Evolutionary conservation across 306 rosid genomes (phyloP).

Genomic region (Lathyrus aphaca): DNA sequence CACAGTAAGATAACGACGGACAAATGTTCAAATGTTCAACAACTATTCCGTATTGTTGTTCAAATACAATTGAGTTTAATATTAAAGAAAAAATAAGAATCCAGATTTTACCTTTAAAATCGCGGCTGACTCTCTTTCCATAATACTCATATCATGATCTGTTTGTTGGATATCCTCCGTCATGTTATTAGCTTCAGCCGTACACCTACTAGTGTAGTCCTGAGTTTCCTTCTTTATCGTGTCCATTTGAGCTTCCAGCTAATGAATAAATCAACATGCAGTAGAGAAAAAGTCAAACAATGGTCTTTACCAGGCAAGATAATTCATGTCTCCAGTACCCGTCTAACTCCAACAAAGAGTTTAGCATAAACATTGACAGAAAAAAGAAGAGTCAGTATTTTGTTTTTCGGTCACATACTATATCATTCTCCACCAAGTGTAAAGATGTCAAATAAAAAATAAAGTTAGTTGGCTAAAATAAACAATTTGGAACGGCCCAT

Average conservation of each 20-base stretch:
- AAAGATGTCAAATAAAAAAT: not conserved
- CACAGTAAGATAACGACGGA: not conserved
- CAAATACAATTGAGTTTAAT: constrained; percentile 7
- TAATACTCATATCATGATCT: constrained; percentile 53
- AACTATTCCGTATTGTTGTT: not conserved
- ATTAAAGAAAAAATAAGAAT: constrained; percentile 1
- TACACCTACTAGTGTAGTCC: constrained; percentile 52
- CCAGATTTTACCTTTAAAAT: constrained; percentile 62
- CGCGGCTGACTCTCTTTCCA: constrained; percentile 74
- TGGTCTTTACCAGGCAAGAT: constrained; percentile 3
- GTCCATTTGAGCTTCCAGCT: constrained; percentile 68
- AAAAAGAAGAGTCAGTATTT: not conserved
- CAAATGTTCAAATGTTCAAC: not conserved
- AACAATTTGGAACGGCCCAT: too few relatives aligned
- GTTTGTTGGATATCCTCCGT: constrained; percentile 62
- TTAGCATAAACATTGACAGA: not conserved
- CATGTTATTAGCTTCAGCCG: constrained; percentile 61
- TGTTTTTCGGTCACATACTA: not conserved
- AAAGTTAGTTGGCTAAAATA: too few relatives aligned
- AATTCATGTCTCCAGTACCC: constrained; percentile 15
- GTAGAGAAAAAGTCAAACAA: constrained; percentile 34
- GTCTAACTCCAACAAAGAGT: constrained; percentile 26
- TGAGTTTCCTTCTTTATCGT: constrained; percentile 59
- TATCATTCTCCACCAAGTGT: constrained; percentile 2
- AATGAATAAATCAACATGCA: constrained; percentile 36